Evolutionary conservation across 2,329 filamentous ascomycete genomes (phyloP).

Genomic region (Diaporthe sp.): DNA sequence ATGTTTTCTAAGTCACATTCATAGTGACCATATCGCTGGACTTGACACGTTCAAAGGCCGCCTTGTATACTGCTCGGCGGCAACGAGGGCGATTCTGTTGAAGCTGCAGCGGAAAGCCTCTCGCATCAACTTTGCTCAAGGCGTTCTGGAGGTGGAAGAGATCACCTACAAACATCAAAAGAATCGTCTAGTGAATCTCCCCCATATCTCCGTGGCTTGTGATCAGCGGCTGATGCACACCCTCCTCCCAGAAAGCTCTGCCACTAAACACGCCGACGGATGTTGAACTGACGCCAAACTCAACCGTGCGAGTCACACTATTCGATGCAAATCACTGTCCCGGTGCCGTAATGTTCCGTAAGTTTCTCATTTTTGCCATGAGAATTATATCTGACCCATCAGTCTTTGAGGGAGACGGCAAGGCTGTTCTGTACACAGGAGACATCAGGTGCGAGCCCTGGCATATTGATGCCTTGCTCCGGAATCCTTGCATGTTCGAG

Average conservation of each 20-base stretch:
- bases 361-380: slow-evolving; percentile 37
- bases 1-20: slow-evolving; percentile 92
- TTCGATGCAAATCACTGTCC: slow-evolving; percentile 94
- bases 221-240: slow-evolving; percentile 16
- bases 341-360: slow-evolving; percentile 89
- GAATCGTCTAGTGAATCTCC: slow-evolving; percentile 67
- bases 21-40: slow-evolving; percentile 88
- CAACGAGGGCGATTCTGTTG: slow-evolving; percentile 83
- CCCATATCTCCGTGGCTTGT: not conserved
- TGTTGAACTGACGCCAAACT: slow-evolving; percentile 78
- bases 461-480: slow-evolving; percentile 80
- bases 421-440: slow-evolving; percentile 86
- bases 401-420: slow-evolving; percentile 80
- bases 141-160: slow-evolving; percentile 78
- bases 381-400: not conserved
- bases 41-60: slow-evolving; percentile 67
- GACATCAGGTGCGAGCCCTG: slow-evolving; percentile 88
- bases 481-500: slow-evolving; percentile 79
- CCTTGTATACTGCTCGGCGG: slow-evolving; percentile 84
- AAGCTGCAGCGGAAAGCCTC: slow-evolving; percentile 82
- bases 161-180: slow-evolving; percentile 82
- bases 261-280: slow-evolving; percentile 82
- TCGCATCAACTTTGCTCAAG: slow-evolving; percentile 83
- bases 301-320: slow-evolving; percentile 81
- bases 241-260: slow-evolving; percentile 75